Base-by-base conservation (phyloP, 257 asterid species). In the Solanum rostratum region DNA sequence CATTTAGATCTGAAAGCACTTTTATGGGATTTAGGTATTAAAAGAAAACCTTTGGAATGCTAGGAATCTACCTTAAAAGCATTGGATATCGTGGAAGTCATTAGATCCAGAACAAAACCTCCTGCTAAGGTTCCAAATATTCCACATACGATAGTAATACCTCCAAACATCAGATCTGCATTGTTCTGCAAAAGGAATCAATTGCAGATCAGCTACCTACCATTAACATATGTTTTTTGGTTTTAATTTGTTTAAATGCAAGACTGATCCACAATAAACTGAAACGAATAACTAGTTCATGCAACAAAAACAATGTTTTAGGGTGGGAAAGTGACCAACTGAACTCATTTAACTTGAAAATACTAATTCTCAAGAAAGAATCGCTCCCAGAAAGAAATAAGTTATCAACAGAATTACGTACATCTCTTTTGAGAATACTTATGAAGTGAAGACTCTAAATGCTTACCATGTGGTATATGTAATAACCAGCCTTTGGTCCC, bases 401-500 rank as follows among this genome's bases (percentile, higher is more conserved):
- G 22, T 6, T 53, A 68, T 68, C 12, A 59, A 39, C 52, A 13
- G 55, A 59, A 39, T 12, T 39, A 19, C 84, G 22, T 6, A 41
- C 19, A 37, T 55, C 78, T 53, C 78, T 53, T 33, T 65, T 81
- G 41, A 41, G 79, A 69, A 70, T 70, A 70, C 29, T 41, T 41
- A 9, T 70, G 79, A 70, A 41, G 79, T 20, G 20, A 86, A 16
- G 78, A 82, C 59, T 6, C 22, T 2, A 53, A 53, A 53, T 53
- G 84, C 91, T 90, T 90, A 95, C 98, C 99, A 97, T 94, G 83
- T 91, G 95, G 88, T 95, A 97, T 86, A 97, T 95, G 88, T 85
- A 91, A 91, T 94, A 93, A 81, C 98, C 99, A 19, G 98, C 98
- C 93, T 95, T 97, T 39, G 98, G 98, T 71, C 99, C 99, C 99